These are phyloP conservation scores for Bipolaris oryzae DNA, from an alignment of 2,329 filamentous ascomycete species.

Conservation along the genomic window DNA sequence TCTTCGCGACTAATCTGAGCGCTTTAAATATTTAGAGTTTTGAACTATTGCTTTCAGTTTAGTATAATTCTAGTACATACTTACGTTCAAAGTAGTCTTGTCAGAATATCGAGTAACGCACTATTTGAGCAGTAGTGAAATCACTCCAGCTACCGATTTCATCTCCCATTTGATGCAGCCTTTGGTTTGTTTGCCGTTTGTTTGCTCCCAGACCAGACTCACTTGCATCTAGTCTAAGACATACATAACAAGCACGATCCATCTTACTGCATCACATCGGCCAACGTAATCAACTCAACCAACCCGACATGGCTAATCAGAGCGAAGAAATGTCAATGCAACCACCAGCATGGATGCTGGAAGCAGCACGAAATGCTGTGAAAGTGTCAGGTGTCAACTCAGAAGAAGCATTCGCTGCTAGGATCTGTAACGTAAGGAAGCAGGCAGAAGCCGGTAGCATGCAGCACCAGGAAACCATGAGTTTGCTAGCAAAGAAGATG, in stretches of 20 bases:
- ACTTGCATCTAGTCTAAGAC: neutral
- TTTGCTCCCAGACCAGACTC: neutral
- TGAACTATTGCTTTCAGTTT: too few relatives aligned
- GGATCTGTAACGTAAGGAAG: slow-evolving; percentile 1
- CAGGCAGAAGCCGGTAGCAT: neutral
- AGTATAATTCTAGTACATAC: too few relatives aligned
- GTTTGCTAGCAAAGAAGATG: neutral
- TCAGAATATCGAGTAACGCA: too few relatives aligned
- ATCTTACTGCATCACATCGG: neutral
- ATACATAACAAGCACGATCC: neutral
- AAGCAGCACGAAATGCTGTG: slow-evolving; percentile 1
- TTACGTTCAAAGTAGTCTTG: too few relatives aligned
- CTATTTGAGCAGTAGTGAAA: too few relatives aligned
- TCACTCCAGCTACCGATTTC: neutral
- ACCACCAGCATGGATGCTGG: slow-evolving; percentile 7
- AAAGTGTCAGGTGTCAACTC: neutral
- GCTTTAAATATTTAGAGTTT: too few relatives aligned
- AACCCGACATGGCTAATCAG: slow-evolving; percentile 4
- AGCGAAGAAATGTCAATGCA: neutral
- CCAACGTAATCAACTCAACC: neutral
- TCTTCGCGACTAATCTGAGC: neutral
- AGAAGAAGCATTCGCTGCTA: slow-evolving; percentile 2
- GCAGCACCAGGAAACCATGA: neutral
- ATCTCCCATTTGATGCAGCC: neutral
- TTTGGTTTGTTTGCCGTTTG: neutral